Conservation (phyloP, 768 basidiomycete species). For the Termitomyces sp. region DNA sequence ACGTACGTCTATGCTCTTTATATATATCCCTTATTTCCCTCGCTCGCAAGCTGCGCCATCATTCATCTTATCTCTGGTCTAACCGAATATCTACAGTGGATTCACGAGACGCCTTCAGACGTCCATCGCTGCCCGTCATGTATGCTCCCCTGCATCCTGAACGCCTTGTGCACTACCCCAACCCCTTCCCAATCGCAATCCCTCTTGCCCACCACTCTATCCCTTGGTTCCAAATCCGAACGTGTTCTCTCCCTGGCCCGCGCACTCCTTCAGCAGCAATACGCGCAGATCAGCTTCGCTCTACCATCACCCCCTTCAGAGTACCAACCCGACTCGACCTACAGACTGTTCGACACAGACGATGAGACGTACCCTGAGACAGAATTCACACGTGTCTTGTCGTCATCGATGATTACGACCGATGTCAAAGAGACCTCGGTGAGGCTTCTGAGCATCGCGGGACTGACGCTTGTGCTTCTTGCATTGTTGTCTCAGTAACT, state of each 20-base stretch:
- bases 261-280: neutral
- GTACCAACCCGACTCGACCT: neutral
- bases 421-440: constrained; percentile 12
- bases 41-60: neutral
- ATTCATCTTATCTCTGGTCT: neutral
- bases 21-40: too few species aligned
- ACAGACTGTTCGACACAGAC: constrained; percentile 6
- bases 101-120: constrained; percentile 13
- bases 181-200: neutral
- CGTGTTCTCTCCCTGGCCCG: neutral
- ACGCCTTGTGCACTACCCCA: neutral
- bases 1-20: constrained; percentile 5
- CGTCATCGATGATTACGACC: constrained; percentile 8
- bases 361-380: constrained; percentile 16
- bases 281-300: neutral
- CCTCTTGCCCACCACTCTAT: neutral
- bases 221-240: neutral
- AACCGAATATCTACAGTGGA: constrained; percentile 8
- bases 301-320: neutral
- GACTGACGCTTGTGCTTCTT: constrained; percentile 16
- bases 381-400: constrained; percentile 7
- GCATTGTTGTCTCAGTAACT: constrained; percentile 13
- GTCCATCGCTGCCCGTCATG: constrained; percentile 18
- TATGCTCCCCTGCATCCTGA: constrained; percentile 5
- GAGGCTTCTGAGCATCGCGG: constrained; percentile 15